These are phyloP conservation scores for Aureobasidium melanogenum DNA, from an alignment of 2,329 filamentous ascomycete species.

Conservation along the genomic window DNA sequence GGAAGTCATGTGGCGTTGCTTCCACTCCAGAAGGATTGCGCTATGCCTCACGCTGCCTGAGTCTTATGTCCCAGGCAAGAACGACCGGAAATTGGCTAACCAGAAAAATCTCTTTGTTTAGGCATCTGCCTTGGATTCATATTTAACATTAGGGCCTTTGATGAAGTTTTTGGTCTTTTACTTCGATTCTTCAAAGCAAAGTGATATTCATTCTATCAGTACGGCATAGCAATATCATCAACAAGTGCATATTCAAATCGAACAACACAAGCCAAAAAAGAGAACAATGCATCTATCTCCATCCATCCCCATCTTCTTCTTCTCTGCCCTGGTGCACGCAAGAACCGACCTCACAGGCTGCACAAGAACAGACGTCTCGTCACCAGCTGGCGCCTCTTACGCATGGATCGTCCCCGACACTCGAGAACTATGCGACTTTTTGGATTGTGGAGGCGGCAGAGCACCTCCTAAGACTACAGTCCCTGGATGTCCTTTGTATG, in stretches of 20 bases:
- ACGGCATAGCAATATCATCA: not conserved
- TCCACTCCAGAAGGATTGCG: not conserved
- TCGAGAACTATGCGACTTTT: slow-evolving; percentile 54
- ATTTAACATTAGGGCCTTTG: not conserved
- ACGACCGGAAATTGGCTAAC: not conserved
- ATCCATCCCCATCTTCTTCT: not conserved
- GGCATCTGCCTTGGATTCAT: not conserved
- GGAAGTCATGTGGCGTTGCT: not conserved
- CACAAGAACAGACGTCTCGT: slow-evolving; percentile 32
- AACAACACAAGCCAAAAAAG: not conserved
- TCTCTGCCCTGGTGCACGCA: slow-evolving; percentile 19
- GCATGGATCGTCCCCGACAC: slow-evolving; percentile 55
- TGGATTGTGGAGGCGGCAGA: slow-evolving; percentile 60
- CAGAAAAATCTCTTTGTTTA: not conserved
- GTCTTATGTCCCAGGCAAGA: not conserved
- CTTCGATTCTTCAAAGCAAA: not conserved
- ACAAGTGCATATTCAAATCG: no score
- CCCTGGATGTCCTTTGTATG: slow-evolving; percentile 51
- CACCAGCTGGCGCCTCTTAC: slow-evolving; percentile 36
- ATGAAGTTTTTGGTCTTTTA: not conserved
- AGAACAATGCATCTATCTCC: not conserved
- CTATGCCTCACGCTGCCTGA: not conserved
- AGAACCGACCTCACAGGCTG: slow-evolving; percentile 34
- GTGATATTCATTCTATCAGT: not conserved
- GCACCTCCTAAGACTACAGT: slow-evolving; percentile 45